A percentile compares a stretch with the other conserved stretches of the same genome.
Evolutionary conservation across 208 protist genomes (phyloP).

Genomic region (Trypanosoma lewisi): DNA sequence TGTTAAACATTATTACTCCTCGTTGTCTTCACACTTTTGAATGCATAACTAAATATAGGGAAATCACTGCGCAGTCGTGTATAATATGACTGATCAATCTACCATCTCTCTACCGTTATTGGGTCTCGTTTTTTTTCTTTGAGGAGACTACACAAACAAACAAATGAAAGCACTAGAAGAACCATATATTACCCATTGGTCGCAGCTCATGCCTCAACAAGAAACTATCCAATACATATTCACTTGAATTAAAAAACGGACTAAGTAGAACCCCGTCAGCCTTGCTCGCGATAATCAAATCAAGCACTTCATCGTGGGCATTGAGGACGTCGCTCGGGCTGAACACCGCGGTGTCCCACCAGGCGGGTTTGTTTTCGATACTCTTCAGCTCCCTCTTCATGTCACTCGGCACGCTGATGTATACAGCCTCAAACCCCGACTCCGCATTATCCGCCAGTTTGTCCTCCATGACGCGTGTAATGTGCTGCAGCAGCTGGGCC

Average conservation of each 20-base stretch:
- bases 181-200: slow-evolving; percentile 27
- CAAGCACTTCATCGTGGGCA: slow-evolving; percentile 37
- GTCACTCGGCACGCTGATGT: slow-evolving; percentile 31
- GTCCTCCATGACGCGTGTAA: slow-evolving; percentile 28
- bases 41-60: no score
- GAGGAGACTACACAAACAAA: no score
- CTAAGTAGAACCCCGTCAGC: slow-evolving; percentile 38
- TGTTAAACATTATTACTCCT: no score
- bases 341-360: slow-evolving; percentile 25
- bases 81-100: no score
- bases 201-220: slow-evolving; percentile 38
- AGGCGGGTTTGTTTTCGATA: slow-evolving; percentile 18
- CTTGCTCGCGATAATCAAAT: slow-evolving; percentile 36
- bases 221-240: slow-evolving; percentile 48
- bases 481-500: slow-evolving; percentile 16
- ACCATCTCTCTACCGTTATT: no score
- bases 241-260: slow-evolving; percentile 36
- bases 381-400: slow-evolving; percentile 28
- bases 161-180: slow-evolving; percentile 26
- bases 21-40: no score
- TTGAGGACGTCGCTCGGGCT: slow-evolving; percentile 14
- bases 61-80: no score
- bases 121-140: no score
- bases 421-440: slow-evolving; percentile 26
- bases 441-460: background rate